Evolutionary conservation across 352 stramenopile species (phyloP), one percentile per base, ranked within the genome.

Genomic region (Phytophthora cryptogea): DNA sequence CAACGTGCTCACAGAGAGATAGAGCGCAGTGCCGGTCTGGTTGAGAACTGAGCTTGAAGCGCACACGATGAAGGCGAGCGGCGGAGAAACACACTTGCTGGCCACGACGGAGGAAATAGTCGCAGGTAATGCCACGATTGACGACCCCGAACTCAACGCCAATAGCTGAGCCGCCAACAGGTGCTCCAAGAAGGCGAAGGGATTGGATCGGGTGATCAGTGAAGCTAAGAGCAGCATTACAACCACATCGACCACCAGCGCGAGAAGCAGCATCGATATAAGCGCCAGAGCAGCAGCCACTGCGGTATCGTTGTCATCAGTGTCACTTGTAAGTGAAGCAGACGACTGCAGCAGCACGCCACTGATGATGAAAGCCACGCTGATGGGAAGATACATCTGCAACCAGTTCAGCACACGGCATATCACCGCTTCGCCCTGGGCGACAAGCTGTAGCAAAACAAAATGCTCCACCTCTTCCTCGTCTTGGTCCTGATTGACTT

Each of bases 11-110:
- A 80, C 60, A 0, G 81, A 80, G 13, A 89, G 41, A 31, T 88
- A 88, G 31, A 86, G 17, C 5, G 77, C 81, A 7, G 67, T 83
- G 35, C 81, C 81, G n/a, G 69, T 81, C 68, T 89, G 84, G 68
- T 88, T 89, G 20, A 90, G 55, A 14, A 76, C 68, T 0, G 65
- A 53, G 16, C 81, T 72, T 8, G 67, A 36, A 3, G 72, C 69
- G 45, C 78, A 86, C 23, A 90, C 66, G 46, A 89, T 68, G 50
- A 86, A 81, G 0, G 76, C 77, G 13, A 90, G 56, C 41, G 70
- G 72, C 54, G 81, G 75, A 1, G 81, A 90, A 1, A 89, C 73
- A 31, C 81, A 70, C 7, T 72, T 67, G 27, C 66, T 89, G 8
- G 66, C 59, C 3, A 75, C 75, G 32, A 89, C 68, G 52, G 72